A percentile compares a stretch with the other conserved stretches of the same genome.
phyloP scores from a whole-genome alignment of 441 rosid genomes.

The Jatropha multifida region DNA sequence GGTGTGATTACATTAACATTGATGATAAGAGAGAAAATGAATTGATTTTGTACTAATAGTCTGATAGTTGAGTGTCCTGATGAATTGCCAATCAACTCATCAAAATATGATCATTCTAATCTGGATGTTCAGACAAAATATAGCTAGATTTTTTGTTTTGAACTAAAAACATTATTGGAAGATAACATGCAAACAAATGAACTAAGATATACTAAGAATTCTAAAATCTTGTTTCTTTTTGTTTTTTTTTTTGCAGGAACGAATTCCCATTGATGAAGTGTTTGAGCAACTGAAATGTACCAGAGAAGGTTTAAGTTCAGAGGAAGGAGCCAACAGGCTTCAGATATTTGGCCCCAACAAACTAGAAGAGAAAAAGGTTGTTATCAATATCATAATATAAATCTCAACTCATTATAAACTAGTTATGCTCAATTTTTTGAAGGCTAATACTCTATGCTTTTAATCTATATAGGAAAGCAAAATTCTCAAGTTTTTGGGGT shows the following conservation, averaged over 20 bases:
- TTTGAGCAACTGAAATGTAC: constrained; percentile 64
- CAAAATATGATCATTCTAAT: background rate
- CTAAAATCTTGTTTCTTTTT: background rate
- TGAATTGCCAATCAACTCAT: no score
- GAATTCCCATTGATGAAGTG: constrained; percentile 59
- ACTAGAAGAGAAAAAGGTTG: constrained; percentile 62
- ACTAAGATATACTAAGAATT: background rate
- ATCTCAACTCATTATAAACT: background rate
- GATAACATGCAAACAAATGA: background rate
- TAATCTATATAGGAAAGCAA: constrained; percentile 69
- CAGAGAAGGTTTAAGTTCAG: constrained; percentile 40
- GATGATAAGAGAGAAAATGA: no score
- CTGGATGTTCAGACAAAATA: no score
- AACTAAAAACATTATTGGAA: background rate
- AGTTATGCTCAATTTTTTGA: background rate
- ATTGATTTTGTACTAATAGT: no score
- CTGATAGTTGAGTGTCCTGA: no score
- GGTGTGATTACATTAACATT: no score
- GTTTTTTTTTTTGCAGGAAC: constrained; percentile 39
- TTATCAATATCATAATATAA: background rate
- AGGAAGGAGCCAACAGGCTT: constrained; percentile 50
- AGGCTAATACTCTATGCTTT: background rate
- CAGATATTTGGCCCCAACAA: constrained; percentile 67
- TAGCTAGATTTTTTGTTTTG: no score
- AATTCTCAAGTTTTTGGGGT: constrained; percentile 85